Base-by-base conservation (phyloP, 2,329 filamentous ascomycete genomes). In the Hypoxylon sp. region DNA sequence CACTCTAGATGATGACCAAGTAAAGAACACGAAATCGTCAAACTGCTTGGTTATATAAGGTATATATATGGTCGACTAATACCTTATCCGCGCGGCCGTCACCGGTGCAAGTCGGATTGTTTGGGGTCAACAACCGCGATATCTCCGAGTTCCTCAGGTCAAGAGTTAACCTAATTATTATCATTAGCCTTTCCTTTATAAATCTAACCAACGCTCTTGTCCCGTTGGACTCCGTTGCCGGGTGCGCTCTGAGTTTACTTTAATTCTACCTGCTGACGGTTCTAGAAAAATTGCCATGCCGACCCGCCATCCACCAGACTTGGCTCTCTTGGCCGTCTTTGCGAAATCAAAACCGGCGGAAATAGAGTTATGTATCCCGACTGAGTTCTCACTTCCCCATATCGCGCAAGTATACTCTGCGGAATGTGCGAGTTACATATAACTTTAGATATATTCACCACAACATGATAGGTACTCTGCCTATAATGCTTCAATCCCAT, bases 341-440 rank as follows among this genome's bases (percentile, higher is more conserved):
- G n/a, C 19, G 13, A 11, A 55, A 38, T 41, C 21, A 17, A 25
- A 10, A 21, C 25, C 32, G 36, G 38, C 1, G 10, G n/a, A 43
- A 45, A 56, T 56, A 56, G 9, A 32, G 38, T 55, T 56, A 45
- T 45, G 21, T 25, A 45, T 45, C 23, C 32, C 17, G 11, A 17
- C 38, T 32, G 28, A 56, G 19, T 25, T 45, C 21, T 32, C 9
- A 17, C 34, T 9, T 17, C 9, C 32, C 9, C 11, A n/a, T 13
- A n/a, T 28, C 17, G 32, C 23, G 9, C n/a, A 21, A 21, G 7
- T n/a, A 28, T 9, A 19, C 38, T 41, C 36, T 17, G 52, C 45
- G 5, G n/a, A 6, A 56, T 32, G 36, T 2, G 32, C 5, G n/a
- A 21, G 52, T 19, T 30, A 30, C 23, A 23, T 5, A 5, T 41